A percentile compares a stretch with the other conserved stretches of the same genome.
Conservation (phyloP, 371 early-diverging fungal genomes). For the Saksenaea oblongispora region DNA sequence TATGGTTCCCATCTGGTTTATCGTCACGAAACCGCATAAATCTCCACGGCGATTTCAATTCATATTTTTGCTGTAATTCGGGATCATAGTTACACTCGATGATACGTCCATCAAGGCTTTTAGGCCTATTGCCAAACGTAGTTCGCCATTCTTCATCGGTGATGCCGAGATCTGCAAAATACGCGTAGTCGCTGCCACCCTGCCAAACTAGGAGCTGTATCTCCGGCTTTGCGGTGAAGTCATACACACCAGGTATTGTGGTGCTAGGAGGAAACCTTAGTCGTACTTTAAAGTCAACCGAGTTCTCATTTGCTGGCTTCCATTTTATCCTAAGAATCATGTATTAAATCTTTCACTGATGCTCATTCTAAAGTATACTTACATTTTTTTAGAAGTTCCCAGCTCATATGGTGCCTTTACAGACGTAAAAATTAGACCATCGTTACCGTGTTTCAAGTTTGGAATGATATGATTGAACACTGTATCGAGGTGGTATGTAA, state of each 20-base stretch:
- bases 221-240: conserved; percentile 41
- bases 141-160: conserved; percentile 61
- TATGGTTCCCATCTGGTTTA: conserved; percentile 83
- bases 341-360: not conserved
- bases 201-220: conserved; percentile 63
- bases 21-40: conserved; percentile 89
- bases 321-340: conserved; percentile 84
- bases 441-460: conserved; percentile 85
- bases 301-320: conserved; percentile 98
- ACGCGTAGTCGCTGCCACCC: conserved; percentile 53
- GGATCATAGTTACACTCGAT: conserved; percentile 73
- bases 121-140: conserved; percentile 24
- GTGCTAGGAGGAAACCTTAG: conserved; percentile 42
- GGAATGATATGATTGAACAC: conserved; percentile 75
- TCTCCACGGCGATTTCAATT: conserved; percentile 66
- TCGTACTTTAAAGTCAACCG: conserved; percentile 88
- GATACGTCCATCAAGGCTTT: conserved; percentile 59
- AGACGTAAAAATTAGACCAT: conserved; percentile 98
- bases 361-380: conserved; percentile 15
- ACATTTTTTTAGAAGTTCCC: conserved; percentile 90
- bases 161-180: conserved; percentile 61
- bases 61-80: conserved; percentile 33
- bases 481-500: conserved; percentile 65
- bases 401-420: conserved; percentile 77
- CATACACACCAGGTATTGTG: conserved; percentile 37